Conservation (phyloP, 2,329 filamentous ascomycete species). For the Venturia nashicola region DNA sequence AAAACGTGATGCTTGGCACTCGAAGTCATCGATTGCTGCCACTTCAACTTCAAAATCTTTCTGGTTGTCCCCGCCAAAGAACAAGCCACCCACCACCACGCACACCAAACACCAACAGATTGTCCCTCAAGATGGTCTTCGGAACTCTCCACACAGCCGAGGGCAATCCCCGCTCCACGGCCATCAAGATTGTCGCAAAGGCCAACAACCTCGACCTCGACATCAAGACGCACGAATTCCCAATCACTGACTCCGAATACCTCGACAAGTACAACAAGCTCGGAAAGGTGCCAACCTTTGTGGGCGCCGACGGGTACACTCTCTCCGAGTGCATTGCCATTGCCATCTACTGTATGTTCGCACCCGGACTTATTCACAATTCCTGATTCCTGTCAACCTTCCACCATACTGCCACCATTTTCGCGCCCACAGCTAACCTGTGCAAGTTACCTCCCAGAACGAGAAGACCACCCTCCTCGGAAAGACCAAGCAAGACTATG, state of each 20-base stretch:
- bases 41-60: not conserved
- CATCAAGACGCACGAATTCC: constrained; percentile 54
- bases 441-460: constrained; percentile 89
- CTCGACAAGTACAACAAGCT: constrained; percentile 66
- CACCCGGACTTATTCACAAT: constrained; percentile 51
- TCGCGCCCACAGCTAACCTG: constrained; percentile 15
- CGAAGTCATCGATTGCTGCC: too few relatives aligned
- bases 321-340: constrained; percentile 89
- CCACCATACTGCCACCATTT: constrained; percentile 10
- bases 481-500: constrained; percentile 99
- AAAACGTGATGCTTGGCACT: not conserved
- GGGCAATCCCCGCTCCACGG: constrained; percentile 82
- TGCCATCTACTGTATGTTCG: constrained; percentile 84
- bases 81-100: not conserved
- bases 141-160: constrained; percentile 62
- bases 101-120: not conserved
- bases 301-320: constrained; percentile 80
- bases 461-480: constrained; percentile 99
- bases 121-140: constrained; percentile 65
- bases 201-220: constrained; percentile 92
- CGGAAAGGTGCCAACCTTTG: constrained; percentile 85
- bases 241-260: constrained; percentile 62
- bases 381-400: constrained; percentile 43
- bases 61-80: not conserved
- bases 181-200: constrained; percentile 89